Evolutionary conservation across 2,329 filamentous ascomycete genomes (phyloP).

Genomic region (Shiraia sp.): DNA sequence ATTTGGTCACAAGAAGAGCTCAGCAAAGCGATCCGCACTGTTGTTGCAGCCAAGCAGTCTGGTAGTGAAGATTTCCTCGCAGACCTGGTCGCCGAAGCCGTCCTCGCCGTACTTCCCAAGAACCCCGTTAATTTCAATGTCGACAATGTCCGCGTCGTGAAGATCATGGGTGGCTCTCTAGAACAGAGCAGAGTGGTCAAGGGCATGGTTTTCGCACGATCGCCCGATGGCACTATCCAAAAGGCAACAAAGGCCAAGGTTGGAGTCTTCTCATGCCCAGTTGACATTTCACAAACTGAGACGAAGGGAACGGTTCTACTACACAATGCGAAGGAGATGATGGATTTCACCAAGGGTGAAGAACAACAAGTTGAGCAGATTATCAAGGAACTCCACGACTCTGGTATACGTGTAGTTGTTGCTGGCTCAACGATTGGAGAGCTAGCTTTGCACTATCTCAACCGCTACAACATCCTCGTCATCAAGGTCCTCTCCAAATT

Average conservation of each 20-base stretch:
- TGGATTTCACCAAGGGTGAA: conserved; percentile 97
- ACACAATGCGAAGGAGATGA: conserved; percentile 98
- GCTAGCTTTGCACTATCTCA: conserved; percentile 94
- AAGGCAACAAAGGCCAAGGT: conserved; percentile 94
- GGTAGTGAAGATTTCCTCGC: conserved; percentile 90
- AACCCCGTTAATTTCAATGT: conserved; percentile 97
- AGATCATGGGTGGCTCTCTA: conserved; percentile 97
- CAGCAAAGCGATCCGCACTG: conserved; percentile 92
- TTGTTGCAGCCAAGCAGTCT: conserved; percentile 95
- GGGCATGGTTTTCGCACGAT: conserved; percentile 97
- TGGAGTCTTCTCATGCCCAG: conserved; percentile 92
- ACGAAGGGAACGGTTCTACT: conserved; percentile 97
- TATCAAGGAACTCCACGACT: conserved; percentile 96
- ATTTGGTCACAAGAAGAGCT: conserved; percentile 80
- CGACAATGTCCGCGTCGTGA: conserved; percentile 97
- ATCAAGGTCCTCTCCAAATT: conserved; percentile 99
- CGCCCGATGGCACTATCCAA: conserved; percentile 88
- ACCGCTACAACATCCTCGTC: conserved; percentile 92
- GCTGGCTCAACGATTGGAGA: conserved; percentile 94
- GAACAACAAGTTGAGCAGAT: conserved; percentile 86
- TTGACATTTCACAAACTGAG: conserved; percentile 95
- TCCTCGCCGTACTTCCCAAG: conserved; percentile 89
- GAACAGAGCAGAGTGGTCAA: conserved; percentile 93
- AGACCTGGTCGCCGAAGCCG: conserved; percentile 80
- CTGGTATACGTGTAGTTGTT: conserved; percentile 86